phyloP scores from a whole-genome alignment of 1,284 basidiomycete genomes.

The Trametes pubescens region DNA sequence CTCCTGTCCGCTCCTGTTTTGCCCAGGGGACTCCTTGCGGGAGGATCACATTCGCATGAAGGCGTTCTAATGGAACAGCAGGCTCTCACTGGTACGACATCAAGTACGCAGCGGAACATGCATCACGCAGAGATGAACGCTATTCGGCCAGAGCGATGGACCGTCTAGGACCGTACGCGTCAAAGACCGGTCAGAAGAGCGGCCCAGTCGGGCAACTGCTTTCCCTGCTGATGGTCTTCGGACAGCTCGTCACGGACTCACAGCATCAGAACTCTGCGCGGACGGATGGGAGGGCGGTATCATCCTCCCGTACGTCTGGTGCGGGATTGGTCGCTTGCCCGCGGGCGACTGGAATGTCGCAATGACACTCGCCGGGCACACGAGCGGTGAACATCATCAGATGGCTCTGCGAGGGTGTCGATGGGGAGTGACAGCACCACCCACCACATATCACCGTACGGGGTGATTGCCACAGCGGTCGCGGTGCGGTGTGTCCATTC shows the following conservation, averaged over 20 bases:
- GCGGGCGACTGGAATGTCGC: constrained; percentile 12
- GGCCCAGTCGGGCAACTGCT: constrained; percentile 12
- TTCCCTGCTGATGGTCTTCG: constrained; percentile 12
- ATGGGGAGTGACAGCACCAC: not conserved
- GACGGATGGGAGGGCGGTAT: constrained; percentile 18
- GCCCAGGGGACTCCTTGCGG: constrained; percentile 10
- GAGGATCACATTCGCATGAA: constrained; percentile 11
- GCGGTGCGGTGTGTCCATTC: constrained; percentile 6
- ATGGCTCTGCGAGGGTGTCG: constrained; percentile 7
- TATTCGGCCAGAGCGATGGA: constrained; percentile 26
- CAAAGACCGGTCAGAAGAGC: constrained; percentile 6
- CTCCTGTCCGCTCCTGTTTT: constrained; percentile 19
- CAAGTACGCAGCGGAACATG: constrained; percentile 22
- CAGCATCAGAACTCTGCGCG: constrained; percentile 24
- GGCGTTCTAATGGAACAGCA: constrained; percentile 25
- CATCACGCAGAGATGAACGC: constrained; percentile 24
- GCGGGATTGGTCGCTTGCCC: not conserved
- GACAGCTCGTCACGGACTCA: constrained; percentile 12
- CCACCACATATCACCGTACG: constrained; percentile 1
- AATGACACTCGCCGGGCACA: constrained; percentile 2
- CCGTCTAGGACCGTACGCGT: constrained; percentile 18
- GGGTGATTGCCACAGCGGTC: constrained; percentile 8
- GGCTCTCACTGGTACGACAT: constrained; percentile 15
- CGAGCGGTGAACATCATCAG: constrained; percentile 10
- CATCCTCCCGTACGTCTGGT: constrained; percentile 9